These are phyloP conservation scores for Arctium lappa DNA, from an alignment of 129 eudicot species.

Conservation along the genomic window DNA sequence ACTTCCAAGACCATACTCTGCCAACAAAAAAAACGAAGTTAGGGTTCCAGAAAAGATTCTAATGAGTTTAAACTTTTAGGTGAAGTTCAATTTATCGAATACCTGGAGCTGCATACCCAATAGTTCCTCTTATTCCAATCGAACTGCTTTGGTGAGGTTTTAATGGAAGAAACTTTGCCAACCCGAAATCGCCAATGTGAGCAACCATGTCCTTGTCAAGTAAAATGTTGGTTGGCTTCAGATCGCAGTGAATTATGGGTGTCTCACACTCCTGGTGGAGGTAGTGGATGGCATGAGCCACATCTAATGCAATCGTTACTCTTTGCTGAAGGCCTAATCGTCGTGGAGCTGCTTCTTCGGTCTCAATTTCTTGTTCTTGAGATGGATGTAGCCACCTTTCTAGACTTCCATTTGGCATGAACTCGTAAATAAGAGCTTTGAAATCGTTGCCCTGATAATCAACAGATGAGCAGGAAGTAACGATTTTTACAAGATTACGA, in stretches of 20 bases:
- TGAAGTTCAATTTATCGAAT: not conserved
- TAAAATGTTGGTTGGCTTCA: constrained; percentile 38
- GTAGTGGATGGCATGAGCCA: constrained; percentile 34
- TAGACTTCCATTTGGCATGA: constrained; percentile 13
- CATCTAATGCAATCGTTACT: constrained; percentile 18
- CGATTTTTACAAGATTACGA: constrained; percentile 24
- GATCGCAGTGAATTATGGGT: constrained; percentile 37
- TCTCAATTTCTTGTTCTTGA: not conserved
- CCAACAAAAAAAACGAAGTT: too few relatives aligned
- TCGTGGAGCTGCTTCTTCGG: not conserved
- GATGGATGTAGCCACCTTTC: not conserved
- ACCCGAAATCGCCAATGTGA: constrained; percentile 39
- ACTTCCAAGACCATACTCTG: too few relatives aligned
- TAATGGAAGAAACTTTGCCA: constrained; percentile 19
- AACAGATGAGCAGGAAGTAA: constrained; percentile 21
- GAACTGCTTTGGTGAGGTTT: constrained; percentile 8
- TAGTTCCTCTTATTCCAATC: constrained; percentile 27
- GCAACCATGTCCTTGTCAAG: constrained; percentile 32
- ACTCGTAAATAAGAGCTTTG: constrained; percentile 23
- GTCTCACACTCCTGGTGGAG: constrained; percentile 21
- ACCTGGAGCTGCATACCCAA: constrained; percentile 44
- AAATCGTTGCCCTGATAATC: constrained; percentile 25
- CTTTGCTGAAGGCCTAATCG: not conserved
- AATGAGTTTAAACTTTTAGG: too few relatives aligned
- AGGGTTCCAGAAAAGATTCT: too few relatives aligned